Evolutionary conservation across 768 basidiomycete species (phyloP), one percentile per base, ranked within the genome.

Genomic region (Rhizopogon vinicolor): DNA sequence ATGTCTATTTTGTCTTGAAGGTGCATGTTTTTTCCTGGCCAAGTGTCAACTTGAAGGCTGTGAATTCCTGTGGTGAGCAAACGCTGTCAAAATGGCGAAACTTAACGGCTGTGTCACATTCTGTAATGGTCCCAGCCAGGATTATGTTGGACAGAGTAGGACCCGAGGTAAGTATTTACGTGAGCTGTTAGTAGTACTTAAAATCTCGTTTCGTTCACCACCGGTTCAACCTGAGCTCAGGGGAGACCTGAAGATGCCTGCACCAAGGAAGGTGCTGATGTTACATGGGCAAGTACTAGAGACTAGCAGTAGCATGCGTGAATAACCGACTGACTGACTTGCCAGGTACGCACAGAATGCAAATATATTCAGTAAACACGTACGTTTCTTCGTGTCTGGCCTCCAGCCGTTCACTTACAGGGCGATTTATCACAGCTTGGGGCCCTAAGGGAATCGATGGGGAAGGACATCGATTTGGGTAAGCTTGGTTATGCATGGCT

Each of bases 1-100:
- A 78, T 98, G 1, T 94, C 95, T 0, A 88, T 95, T 49, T 98
- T 96, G 94, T 96, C 31, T 33, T 10, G 31, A 10, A 0, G 31
- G 31, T 33, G 25, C 25, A 10, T 33, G 7, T 33, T 33, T 2
- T 7, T 9, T 33, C 31, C 31, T 25, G 25, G 3, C 25, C 25
- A 25, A 25, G 25, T 25, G 25, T 25, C 4, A 4, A 25, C 25
- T 25, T 25, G 25, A 25, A 25, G 25, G 25, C 25, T 25, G 25
- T 25, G 25, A 25, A 25, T 25, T 25, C 25, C 25, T 25, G 25
- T 25, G 25, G 25, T 25, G 3, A 25, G 25, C 25, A 25, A 25
- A 25, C 25, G 25, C 25, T 25, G 25, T 25, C 25, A 25, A 25
- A 25, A 25, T 25, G 25, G 25, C 25, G 25, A 25, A 25, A 25